phyloP scores from a whole-genome alignment of 768 basidiomycete genomes.

The Boletus sp. region DNA sequence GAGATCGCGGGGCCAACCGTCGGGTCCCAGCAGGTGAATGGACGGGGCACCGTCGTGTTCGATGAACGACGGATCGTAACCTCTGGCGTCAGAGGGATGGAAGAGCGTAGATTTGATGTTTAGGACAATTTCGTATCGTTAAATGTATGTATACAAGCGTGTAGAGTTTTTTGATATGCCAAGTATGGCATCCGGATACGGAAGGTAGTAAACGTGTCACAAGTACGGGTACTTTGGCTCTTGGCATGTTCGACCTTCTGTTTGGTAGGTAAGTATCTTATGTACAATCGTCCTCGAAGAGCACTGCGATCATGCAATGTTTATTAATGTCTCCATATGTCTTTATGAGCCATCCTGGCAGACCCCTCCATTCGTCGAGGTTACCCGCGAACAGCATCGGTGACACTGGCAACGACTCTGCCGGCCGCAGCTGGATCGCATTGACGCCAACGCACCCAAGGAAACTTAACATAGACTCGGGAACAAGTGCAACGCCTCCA shows the following conservation, averaged over 20 bases:
- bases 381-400: neutral
- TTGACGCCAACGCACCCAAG: neutral
- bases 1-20: slow-evolving; percentile 33
- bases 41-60: slow-evolving; percentile 53
- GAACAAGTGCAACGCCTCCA: neutral
- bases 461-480: neutral
- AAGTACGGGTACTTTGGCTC: slow-evolving; percentile 11
- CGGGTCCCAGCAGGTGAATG: slow-evolving; percentile 31
- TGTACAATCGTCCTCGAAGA: neutral
- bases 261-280: neutral
- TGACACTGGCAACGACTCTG: neutral
- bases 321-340: neutral
- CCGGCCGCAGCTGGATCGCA: neutral
- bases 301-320: neutral
- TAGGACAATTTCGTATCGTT: slow-evolving; percentile 8
- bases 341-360: neutral
- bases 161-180: neutral
- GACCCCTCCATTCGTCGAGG: neutral
- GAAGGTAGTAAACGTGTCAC: slow-evolving; percentile 12
- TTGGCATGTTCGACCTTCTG: slow-evolving; percentile 5
- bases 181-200: neutral
- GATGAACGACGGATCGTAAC: slow-evolving; percentile 73
- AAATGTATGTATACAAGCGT: neutral
- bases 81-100: slow-evolving; percentile 30
- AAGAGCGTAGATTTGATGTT: slow-evolving; percentile 36